phyloP scores from a whole-genome alignment of 202 grass and related monocot genomes.

The Schoenoplectus triqueter region DNA sequence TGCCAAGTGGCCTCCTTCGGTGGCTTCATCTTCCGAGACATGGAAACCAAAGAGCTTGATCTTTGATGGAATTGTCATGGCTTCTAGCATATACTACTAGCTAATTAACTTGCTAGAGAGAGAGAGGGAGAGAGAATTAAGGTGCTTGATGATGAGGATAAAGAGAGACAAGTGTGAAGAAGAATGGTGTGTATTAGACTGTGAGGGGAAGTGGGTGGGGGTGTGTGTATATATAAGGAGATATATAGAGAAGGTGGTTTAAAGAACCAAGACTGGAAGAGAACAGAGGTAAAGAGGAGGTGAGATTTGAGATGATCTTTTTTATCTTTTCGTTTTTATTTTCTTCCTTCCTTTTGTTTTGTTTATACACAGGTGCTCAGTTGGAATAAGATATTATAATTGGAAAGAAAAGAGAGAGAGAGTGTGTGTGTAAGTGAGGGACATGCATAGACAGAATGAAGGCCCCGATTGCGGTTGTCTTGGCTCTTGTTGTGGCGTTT shows the following conservation, averaged over 20 bases:
- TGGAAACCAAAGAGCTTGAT: constrained; percentile 95
- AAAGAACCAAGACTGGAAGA: constrained; percentile 50
- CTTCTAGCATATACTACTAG: background rate
- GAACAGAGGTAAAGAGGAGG: constrained; percentile 39
- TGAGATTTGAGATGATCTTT: constrained; percentile 40
- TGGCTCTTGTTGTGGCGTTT: constrained; percentile 57
- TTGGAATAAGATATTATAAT: constrained; percentile 50
- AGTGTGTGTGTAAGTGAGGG: constrained; percentile 27
- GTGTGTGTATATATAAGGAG: constrained; percentile 79
- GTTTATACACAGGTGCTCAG: constrained; percentile 41
- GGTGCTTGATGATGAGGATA: background rate
- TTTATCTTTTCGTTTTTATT: constrained; percentile 23
- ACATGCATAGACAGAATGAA: constrained; percentile 49
- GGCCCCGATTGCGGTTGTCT: constrained; percentile 72
- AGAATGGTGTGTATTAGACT: constrained; percentile 31
- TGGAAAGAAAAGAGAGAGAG: constrained; percentile 35
- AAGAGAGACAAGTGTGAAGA: constrained; percentile 1
- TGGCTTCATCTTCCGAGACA: constrained; percentile 54
- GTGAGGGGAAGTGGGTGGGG: constrained; percentile 56
- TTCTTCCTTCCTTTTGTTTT: constrained; percentile 21
- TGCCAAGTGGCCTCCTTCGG: constrained; percentile 39
- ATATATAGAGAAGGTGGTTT: constrained; percentile 47
- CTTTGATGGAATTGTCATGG: constrained; percentile 63
- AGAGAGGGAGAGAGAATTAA: background rate
- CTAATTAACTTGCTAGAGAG: background rate